Conservation (phyloP, 805 yeast species). For the Jamesozyma piceae region DNA sequence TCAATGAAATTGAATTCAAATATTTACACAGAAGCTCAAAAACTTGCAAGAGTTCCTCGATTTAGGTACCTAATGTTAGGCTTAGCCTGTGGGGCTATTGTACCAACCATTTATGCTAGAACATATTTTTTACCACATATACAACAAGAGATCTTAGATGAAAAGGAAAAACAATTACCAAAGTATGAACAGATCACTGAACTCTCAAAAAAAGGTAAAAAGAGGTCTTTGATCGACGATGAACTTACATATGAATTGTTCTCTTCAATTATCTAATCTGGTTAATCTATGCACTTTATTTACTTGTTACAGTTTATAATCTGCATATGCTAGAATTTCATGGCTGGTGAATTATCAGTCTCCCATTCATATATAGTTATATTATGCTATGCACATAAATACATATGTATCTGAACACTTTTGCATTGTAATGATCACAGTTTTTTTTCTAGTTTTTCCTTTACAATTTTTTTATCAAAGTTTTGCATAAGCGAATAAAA, state of each 20-base stretch:
- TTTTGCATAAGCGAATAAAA: background rate
- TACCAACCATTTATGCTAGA: conserved; percentile 20
- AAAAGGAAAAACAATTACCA: conserved; percentile 1
- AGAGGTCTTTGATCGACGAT: conserved; percentile 6
- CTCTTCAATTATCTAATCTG: conserved; percentile 14
- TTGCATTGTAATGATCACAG: no score
- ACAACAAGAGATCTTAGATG: conserved; percentile 4
- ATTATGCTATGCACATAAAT: background rate
- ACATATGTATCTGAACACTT: no score
- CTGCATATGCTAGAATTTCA: no score
- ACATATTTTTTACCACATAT: conserved; percentile 13
- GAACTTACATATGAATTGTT: conserved; percentile 14
- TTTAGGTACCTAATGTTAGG: conserved; percentile 22
- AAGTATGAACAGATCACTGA: background rate
- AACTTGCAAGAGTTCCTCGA: conserved; percentile 19
- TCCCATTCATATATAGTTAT: no score
- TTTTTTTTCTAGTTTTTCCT: no score
- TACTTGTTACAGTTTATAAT: background rate
- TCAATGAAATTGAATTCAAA: conserved; percentile 22
- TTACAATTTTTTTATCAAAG: no score
- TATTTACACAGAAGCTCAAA: conserved; percentile 22
- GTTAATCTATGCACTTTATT: background rate
- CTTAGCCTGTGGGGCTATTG: conserved; percentile 21
- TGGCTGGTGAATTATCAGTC: no score
- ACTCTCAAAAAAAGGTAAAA: background rate